Evolutionary conservation across 768 basidiomycete species (phyloP).

Genomic region (Rhizopogon vinicolor): DNA sequence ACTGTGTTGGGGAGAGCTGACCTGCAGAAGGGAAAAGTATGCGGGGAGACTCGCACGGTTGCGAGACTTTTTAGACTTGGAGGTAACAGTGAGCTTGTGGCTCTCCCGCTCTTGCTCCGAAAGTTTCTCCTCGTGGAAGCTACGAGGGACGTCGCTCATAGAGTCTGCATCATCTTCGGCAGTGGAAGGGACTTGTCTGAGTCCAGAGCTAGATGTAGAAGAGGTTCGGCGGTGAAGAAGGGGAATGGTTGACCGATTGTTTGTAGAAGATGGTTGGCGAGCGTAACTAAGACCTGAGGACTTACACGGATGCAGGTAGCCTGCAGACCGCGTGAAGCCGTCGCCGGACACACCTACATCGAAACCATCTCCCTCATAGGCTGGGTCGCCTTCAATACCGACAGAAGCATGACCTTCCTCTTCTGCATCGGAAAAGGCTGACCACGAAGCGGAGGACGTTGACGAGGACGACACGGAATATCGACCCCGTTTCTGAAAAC

Average conservation of each 20-base stretch:
- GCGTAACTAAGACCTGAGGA: conserved; percentile 56
- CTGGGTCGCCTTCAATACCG: conserved; percentile 30
- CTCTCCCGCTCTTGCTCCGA: conserved; percentile 17
- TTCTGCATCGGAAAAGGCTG: conserved; percentile 61
- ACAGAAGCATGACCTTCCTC: conserved; percentile 35
- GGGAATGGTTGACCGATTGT: conserved; percentile 59
- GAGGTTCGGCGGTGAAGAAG: conserved; percentile 49
- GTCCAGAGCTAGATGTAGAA: conserved; percentile 36
- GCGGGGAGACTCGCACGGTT: conserved; percentile 73
- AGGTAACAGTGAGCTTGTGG: conserved; percentile 25
- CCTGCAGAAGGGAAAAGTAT: conserved; percentile 69
- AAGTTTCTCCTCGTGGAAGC: conserved; percentile 29
- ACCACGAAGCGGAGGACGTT: conserved; percentile 61
- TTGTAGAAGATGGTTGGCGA: conserved; percentile 67
- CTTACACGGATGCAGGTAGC: conserved; percentile 28
- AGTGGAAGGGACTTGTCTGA: conserved; percentile 28
- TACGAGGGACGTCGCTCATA: conserved; percentile 24
- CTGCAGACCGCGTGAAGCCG: conserved; percentile 38
- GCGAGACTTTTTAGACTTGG: conserved; percentile 46
- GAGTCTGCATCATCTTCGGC: conserved; percentile 43
- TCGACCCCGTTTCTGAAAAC: conserved; percentile 40
- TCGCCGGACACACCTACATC: conserved; percentile 36
- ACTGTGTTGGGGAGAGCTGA: conserved; percentile 39
- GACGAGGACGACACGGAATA: conserved; percentile 62
- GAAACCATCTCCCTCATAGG: conserved; percentile 21